These are phyloP conservation scores for Solanum pimpinellifolium DNA, from an alignment of 257 asterid genomes.

Conservation along the genomic window DNA sequence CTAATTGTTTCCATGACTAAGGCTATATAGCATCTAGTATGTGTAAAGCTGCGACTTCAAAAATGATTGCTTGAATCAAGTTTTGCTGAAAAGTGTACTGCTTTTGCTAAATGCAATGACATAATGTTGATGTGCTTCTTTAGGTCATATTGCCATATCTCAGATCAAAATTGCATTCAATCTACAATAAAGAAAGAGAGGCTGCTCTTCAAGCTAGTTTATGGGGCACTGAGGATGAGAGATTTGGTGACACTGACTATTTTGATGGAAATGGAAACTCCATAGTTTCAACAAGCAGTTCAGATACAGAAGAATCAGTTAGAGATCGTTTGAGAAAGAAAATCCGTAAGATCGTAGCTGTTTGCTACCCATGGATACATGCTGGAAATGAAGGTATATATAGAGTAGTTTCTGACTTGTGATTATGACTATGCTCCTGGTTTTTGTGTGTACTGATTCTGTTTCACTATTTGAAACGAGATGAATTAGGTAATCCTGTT, in stretches of 20 bases:
- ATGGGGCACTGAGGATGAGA: constrained; percentile 81
- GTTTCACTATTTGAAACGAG: background rate
- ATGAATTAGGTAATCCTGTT: background rate
- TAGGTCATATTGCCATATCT: constrained; percentile 85
- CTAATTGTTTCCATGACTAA: background rate
- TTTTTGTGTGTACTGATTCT: background rate
- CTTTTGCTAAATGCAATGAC: background rate
- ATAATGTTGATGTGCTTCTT: constrained; percentile 5
- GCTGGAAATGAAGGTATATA: constrained; percentile 88
- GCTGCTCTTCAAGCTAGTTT: constrained; percentile 90
- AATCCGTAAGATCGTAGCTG: constrained; percentile 52
- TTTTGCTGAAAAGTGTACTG: background rate
- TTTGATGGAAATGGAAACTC: constrained; percentile 28
- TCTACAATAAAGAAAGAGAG: constrained; percentile 85
- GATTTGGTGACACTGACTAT: constrained; percentile 37
- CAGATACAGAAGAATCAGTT: constrained; percentile 37
- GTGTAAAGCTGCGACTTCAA: background rate
- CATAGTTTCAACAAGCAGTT: constrained; percentile 28
- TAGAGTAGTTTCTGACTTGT: background rate
- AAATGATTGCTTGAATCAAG: background rate
- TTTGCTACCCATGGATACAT: constrained; percentile 92
- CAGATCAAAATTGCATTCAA: constrained; percentile 73
- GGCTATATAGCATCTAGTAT: background rate
- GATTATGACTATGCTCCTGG: background rate
- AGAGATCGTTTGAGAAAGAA: constrained; percentile 42